phyloP scores from a whole-genome alignment of 352 stramenopile species.

The Phytophthora chlamydospora region DNA sequence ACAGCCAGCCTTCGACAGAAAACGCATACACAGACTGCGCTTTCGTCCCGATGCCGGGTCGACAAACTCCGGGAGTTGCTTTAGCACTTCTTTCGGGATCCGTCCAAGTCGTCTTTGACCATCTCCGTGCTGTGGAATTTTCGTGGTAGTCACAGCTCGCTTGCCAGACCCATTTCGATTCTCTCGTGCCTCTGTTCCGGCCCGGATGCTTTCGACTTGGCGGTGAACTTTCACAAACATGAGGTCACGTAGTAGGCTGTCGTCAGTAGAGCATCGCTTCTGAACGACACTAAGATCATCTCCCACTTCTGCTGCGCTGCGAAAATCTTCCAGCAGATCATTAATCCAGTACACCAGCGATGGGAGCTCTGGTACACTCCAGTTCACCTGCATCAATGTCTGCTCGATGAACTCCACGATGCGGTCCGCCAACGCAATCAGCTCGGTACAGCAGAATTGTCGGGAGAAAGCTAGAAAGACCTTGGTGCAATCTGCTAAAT shows the following conservation, averaged over 20 bases:
- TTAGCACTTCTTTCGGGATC: slow-evolving; percentile 3
- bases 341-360: slow-evolving; percentile 12
- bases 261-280: slow-evolving; percentile 3
- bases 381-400: slow-evolving; percentile 1
- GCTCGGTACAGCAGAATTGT: slow-evolving; percentile 1
- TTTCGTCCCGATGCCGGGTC: neutral
- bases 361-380: neutral
- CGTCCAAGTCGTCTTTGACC: neutral
- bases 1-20: slow-evolving; percentile 1
- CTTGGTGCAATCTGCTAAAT: neutral
- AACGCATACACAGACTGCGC: slow-evolving; percentile 8
- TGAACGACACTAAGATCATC: neutral
- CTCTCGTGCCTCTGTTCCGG: too few species aligned
- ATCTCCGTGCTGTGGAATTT: neutral
- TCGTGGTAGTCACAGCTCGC: too few species aligned
- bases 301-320: neutral
- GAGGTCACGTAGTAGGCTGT: slow-evolving; percentile 7
- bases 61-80: neutral
- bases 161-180: too few species aligned
- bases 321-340: slow-evolving; percentile 8
- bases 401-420: slow-evolving; percentile 6
- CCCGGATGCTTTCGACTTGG: neutral
- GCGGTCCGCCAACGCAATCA: neutral
- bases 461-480: slow-evolving; percentile 1
- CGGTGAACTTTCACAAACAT: slow-evolving; percentile 15